Evolutionary conservation across 2,329 filamentous ascomycete genomes (phyloP), one percentile per base, ranked within the genome.

Genomic region (Trichoderma sp.): DNA sequence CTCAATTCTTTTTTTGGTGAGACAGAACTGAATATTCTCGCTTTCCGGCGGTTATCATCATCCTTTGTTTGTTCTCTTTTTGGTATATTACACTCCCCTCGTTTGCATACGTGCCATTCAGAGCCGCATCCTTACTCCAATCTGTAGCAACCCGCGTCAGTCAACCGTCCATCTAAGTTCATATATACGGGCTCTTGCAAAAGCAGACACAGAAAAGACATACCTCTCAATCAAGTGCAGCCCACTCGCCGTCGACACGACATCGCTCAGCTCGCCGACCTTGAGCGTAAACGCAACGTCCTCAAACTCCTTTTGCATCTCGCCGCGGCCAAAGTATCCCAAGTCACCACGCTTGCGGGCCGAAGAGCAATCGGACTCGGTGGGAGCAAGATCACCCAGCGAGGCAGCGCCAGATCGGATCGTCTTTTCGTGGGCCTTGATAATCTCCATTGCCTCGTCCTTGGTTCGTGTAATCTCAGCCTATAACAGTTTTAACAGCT

Each of bases 231-330:
- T 99, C 83, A 99, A 86, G 84, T 99, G 96, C 79, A 98, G 86
- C 1, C 96, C 96, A 67, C 95, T 98, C 64, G 94, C 95, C 51
- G 96, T 98, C 83, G 97, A 93, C 14, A 98, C 92, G 47, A 98
- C 87, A 61, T 88, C 86, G 83, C 95, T 98, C 79, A 98, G 90
- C 83, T 98, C 89, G 39, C 94, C 95, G 2, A 92, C 91, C 82
- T 95, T 88, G 70, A 99, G 86, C n/a, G 88, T 91, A 83, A 99
- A 99, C 1, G 96, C 92, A 5, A 95, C 95, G 71, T 98, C 94
- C 84, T 99, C 96, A 79, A 99, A 99, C 83, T 98, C 95, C 85
- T 95, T 95, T 82, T 99, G 96, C 96, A 99, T 99, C 79, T 98
- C 95, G 32, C 94, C 94, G 78, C 88, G 91, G 71, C 94, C 95